These are phyloP conservation scores for Hsuehochloa calcarea DNA, from an alignment of 176 grass and related monocot species.

Conservation along the genomic window DNA sequence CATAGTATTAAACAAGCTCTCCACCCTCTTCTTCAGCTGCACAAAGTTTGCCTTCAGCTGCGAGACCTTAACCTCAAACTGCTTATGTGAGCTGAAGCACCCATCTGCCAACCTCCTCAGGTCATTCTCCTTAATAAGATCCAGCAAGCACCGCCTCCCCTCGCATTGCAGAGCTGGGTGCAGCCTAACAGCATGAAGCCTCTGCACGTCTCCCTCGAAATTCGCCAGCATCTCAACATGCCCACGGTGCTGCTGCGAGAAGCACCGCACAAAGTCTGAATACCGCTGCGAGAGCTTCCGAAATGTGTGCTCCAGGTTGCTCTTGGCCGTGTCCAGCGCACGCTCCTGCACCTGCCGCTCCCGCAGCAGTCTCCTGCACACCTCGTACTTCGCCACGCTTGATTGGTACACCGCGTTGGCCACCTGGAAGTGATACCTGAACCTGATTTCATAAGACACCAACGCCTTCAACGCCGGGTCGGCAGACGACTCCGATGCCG, in stretches of 20 bases:
- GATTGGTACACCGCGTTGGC: conserved; percentile 63
- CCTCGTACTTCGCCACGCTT: conserved; percentile 57
- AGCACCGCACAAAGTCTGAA: conserved; percentile 63
- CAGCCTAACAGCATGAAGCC: conserved; percentile 52
- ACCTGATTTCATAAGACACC: conserved; percentile 71
- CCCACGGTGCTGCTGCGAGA: conserved; percentile 69
- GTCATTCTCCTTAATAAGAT: conserved; percentile 80
- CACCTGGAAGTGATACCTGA: conserved; percentile 88
- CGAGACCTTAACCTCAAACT: conserved; percentile 70
- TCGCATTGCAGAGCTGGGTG: conserved; percentile 60
- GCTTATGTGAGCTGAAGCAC: conserved; percentile 68
- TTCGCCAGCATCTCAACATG: conserved; percentile 55
- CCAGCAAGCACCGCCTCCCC: conserved; percentile 61
- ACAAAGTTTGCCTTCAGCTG: conserved; percentile 66
- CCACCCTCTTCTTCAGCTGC: conserved; percentile 76
- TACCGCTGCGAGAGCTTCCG: conserved; percentile 67
- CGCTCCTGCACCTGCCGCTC: conserved; percentile 90
- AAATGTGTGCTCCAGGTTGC: conserved; percentile 82
- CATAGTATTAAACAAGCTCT: conserved; percentile 66
- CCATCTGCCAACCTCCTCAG: conserved; percentile 59
- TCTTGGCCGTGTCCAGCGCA: conserved; percentile 73
- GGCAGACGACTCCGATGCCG: conserved; percentile 33
- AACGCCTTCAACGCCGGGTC: conserved; percentile 84
- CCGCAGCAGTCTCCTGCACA: conserved; percentile 68
- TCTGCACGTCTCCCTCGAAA: conserved; percentile 89